These are phyloP conservation scores for Populus tomentosa DNA, from an alignment of 441 rosid genomes.

Conservation along the genomic window DNA sequence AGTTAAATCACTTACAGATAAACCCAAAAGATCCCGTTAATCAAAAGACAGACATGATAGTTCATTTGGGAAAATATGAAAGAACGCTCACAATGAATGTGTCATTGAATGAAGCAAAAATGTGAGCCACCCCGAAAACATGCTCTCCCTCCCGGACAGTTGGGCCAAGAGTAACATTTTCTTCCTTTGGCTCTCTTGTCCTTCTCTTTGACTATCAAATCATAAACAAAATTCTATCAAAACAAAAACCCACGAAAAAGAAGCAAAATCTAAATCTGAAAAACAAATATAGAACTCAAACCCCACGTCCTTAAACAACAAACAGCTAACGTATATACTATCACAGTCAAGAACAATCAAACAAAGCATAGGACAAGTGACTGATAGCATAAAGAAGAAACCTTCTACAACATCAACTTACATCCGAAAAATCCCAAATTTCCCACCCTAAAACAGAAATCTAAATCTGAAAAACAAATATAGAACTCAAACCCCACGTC, in stretches of 20 bases:
- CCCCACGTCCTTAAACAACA: background rate
- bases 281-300: no score
- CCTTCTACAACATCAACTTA: background rate
- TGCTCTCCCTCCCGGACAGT: no score
- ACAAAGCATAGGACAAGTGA: background rate
- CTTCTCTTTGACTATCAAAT: slow-evolving; percentile 22
- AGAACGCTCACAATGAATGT: slow-evolving; percentile 2
- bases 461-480: no score
- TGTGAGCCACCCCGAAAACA: no score
- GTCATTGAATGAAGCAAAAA: no score
- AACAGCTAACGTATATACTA: background rate
- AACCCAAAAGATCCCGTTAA: background rate
- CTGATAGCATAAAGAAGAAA: background rate
- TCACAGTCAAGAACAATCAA: no score
- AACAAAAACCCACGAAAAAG: background rate
- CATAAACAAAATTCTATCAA: background rate
- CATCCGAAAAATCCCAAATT: background rate
- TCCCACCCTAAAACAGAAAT: background rate
- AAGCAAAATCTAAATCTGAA: background rate
- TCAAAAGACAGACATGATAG: background rate
- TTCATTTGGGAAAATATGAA: background rate
- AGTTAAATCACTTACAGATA: background rate
- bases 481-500: background rate
- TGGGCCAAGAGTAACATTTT: no score
- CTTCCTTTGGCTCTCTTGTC: no score